Evolutionary conservation across 106 monocot genomes (phyloP).

Genomic region (Apostasia ramifera): DNA sequence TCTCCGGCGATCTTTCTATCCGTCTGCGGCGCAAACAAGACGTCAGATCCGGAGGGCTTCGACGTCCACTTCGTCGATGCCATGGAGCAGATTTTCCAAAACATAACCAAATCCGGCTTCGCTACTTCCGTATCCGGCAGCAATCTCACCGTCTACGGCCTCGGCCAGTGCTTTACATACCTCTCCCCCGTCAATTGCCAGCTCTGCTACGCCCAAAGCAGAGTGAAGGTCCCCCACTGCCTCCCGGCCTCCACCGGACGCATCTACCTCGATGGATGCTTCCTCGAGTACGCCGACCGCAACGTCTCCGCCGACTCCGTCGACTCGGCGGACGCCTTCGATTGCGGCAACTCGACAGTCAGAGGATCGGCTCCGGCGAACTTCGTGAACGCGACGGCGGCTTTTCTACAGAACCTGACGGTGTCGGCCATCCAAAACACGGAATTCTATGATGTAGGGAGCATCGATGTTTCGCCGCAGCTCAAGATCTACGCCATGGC

Average conservation of each 20-base stretch:
- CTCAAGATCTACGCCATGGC: conserved; percentile 42
- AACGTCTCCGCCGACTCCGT: conserved; percentile 16
- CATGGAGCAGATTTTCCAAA: conserved; percentile 30
- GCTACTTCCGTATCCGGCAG: conserved; percentile 8
- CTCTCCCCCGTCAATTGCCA: conserved; percentile 27
- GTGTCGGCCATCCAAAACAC: conserved; percentile 5
- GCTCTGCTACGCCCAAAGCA: conserved; percentile 31
- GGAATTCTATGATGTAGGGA: conserved; percentile 18
- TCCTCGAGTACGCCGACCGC: conserved; percentile 25
- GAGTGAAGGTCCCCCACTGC: conserved; percentile 27
- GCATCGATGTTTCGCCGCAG: conserved; percentile 1
- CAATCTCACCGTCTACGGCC: conserved; percentile 18
- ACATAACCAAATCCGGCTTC: conserved; percentile 17
- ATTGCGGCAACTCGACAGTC: conserved; percentile 14
- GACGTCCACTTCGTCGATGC: conserved; percentile 34
- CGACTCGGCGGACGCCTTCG: conserved; percentile 17
- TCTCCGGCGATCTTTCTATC: conserved; percentile 13
- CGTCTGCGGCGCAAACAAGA: conserved; percentile 15
- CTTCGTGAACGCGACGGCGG: background rate
- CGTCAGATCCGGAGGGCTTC: conserved; percentile 12
- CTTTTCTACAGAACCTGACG: conserved; percentile 34
- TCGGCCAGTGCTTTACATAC: conserved; percentile 35
- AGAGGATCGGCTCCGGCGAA: background rate
- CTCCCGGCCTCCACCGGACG: conserved; percentile 17
- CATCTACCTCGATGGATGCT: conserved; percentile 32